Conservation (phyloP, 306 rosid species). For the Quercus parvula region DNA sequence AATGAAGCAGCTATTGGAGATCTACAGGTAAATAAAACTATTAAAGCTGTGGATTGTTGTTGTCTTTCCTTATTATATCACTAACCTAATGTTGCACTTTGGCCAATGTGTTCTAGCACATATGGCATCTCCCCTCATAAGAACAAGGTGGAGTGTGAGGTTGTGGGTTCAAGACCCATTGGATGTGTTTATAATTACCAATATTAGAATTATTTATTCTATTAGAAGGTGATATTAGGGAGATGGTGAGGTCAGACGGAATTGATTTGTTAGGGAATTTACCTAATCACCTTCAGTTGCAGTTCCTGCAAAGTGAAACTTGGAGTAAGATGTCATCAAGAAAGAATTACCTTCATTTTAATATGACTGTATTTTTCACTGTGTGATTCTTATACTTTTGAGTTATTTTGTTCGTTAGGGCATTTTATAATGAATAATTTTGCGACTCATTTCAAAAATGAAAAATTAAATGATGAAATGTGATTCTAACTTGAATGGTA, state of each 20-base stretch:
- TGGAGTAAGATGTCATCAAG: constrained; percentile 11
- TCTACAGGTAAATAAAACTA: constrained; percentile 65
- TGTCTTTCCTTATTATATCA: not conserved
- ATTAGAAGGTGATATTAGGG: not conserved
- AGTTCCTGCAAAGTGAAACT: constrained; percentile 1
- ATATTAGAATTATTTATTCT: not conserved
- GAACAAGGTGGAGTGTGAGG: too few species aligned
- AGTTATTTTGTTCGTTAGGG: too few species aligned
- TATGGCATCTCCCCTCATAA: too few species aligned
- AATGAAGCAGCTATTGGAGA: constrained; percentile 79
- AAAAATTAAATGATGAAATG: not conserved
- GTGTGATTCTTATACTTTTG: not conserved
- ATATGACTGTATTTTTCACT: not conserved
- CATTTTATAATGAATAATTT: not conserved
- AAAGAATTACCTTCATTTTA: constrained; percentile 2
- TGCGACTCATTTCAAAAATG: not conserved
- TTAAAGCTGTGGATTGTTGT: constrained; percentile 2
- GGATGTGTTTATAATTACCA: too few species aligned
- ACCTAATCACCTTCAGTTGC: not conserved
- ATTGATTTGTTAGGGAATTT: not conserved
- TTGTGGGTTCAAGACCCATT: too few species aligned
- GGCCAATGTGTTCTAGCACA: too few species aligned
- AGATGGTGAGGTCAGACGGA: not conserved
- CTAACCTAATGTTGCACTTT: not conserved
- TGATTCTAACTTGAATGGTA: constrained; percentile 17